A percentile compares a stretch with the other conserved stretches of the same genome.
phyloP scores from a whole-genome alignment of 1,284 basidiomycete species.

The Boletus subluridellus region DNA sequence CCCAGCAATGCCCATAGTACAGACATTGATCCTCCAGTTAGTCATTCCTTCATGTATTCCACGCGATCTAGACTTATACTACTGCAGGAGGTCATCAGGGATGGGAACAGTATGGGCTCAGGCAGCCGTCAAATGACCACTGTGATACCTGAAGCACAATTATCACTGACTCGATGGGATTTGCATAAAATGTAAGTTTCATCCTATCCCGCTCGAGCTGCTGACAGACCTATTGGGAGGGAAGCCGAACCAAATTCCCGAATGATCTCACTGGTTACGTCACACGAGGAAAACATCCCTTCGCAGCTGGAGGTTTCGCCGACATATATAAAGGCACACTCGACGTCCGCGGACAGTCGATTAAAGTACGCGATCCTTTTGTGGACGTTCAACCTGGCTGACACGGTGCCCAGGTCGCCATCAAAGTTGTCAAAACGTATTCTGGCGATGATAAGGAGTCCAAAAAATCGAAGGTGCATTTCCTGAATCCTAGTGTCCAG shows the following conservation, averaged over 20 bases:
- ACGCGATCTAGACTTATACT: no score
- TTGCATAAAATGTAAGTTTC: background rate
- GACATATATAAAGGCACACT: background rate
- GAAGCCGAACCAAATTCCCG: background rate
- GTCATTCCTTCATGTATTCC: no score
- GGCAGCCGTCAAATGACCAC: no score
- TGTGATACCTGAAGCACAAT: no score
- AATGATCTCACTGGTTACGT: background rate
- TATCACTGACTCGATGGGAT: background rate
- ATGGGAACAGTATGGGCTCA: no score
- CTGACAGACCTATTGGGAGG: background rate
- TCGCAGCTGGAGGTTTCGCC: background rate
- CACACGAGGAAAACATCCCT: background rate
- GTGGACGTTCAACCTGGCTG: no score
- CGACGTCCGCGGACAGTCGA: background rate
- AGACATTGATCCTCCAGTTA: no score
- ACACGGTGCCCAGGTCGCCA: no score
- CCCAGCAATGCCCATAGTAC: no score
- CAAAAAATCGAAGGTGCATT: background rate
- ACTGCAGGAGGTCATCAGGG: no score
- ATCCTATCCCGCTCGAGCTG: background rate
- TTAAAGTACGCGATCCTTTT: background rate
- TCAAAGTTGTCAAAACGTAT: background rate
- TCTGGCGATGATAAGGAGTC: background rate
- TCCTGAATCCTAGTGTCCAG: background rate